Base-by-base conservation (phyloP, 1,139 yeast genomes). In the Saccharomyces hybrid region DNA sequence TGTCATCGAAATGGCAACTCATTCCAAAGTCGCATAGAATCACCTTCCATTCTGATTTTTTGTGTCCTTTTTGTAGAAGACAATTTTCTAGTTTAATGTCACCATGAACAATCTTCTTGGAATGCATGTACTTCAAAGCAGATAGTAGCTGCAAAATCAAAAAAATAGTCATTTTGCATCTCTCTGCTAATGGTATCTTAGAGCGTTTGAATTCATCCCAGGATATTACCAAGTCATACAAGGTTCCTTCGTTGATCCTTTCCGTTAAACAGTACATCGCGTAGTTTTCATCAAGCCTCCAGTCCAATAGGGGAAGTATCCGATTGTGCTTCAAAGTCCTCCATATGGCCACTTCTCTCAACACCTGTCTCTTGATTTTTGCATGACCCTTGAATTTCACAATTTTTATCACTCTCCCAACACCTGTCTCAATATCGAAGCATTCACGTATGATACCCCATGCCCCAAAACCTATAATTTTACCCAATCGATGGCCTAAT, bases 381-480 rank as follows among this genome's bases (percentile, higher is more conserved):
- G 70, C 73, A 54, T 68, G 68, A 31, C 78, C 78, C 50, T 77
- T 75, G 21, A 79, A 74, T 57, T 80, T 79, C 32, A 90, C 90
- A 49, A 90, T 83, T 68, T 90, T 90, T 64, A 89, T 83, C 0
- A 96, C 97, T 59, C 79, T 77, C 0, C 77, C 71, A 5, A 73
- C 71, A 1, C 83, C 83, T 51, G 72, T 64, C 65, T 68, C 55
- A 21, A 69, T 69, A 56, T 71, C 69, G 42, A 65, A 67, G 59
- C 95, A 88, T 67, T 87, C 95, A 57, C 96, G 75, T n/a, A 91
- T 86, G 34, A 86, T 80, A 2, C 96, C 95, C 86, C 95, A 90
- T 0, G 96, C 96, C 8, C 98, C 98, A 66, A 81, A 82, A 0
- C 96, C 96, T 59, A 90, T 84, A n/a, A 86, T 79, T 61, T 82